Conservation (phyloP, 331 rosid species). For the Spiraea crenata region DNA sequence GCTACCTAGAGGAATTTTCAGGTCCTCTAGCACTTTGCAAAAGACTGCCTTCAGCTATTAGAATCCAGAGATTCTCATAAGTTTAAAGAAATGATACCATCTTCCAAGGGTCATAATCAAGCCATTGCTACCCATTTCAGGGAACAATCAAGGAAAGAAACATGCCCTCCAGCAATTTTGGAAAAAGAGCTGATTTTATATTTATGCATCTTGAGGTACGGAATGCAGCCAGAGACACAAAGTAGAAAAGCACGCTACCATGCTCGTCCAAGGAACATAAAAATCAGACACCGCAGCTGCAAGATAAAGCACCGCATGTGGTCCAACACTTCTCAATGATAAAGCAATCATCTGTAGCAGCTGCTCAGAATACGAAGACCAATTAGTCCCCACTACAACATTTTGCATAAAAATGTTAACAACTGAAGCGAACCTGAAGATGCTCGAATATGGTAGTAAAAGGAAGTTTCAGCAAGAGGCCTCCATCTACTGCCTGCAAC, state of each 20-base stretch:
- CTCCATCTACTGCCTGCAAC: constrained; percentile 63
- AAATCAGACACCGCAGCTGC: constrained; percentile 95
- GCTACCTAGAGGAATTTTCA: too few species aligned
- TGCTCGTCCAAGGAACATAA: constrained; percentile 93
- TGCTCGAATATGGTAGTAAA: constrained; percentile 89
- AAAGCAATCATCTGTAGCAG: constrained; percentile 60
- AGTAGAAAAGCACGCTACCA: constrained; percentile 46
- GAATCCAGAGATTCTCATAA: background rate
- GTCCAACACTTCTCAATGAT: constrained; percentile 53
- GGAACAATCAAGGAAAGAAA: background rate
- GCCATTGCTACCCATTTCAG: background rate
- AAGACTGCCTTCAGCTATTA: background rate
- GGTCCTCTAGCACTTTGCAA: background rate
- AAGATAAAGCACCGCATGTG: constrained; percentile 73
- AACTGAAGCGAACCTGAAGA: constrained; percentile 71
- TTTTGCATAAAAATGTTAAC: constrained; percentile 18
- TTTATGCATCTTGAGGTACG: background rate
- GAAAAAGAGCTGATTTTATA: background rate
- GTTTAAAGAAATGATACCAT: background rate
- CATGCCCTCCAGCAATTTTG: background rate
- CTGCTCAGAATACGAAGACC: constrained; percentile 36
- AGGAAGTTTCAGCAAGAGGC: constrained; percentile 69
- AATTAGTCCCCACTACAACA: constrained; percentile 4
- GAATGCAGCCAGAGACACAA: background rate
- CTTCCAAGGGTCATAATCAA: background rate